Evolutionary conservation across 2,329 filamentous ascomycete species (phyloP).

Genomic region (Anisogramma anomala): DNA sequence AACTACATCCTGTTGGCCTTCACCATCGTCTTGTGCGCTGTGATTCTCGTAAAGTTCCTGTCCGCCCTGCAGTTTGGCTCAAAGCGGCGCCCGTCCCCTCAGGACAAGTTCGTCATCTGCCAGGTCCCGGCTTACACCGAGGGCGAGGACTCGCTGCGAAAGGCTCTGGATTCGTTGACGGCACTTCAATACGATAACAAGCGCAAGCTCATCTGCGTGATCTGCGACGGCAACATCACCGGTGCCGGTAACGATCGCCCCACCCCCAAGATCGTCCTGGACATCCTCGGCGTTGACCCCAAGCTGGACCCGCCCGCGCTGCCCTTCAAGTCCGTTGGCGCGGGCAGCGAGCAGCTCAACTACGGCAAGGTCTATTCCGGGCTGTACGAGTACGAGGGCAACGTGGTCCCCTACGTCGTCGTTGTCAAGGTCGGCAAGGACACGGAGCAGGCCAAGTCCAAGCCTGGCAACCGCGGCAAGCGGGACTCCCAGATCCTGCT

Average conservation of each 20-base stretch:
- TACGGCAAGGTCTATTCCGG: conserved; percentile 98
- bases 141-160: conserved; percentile 86
- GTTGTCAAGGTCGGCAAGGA: conserved; percentile 96
- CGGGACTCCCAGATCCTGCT: conserved; percentile 93
- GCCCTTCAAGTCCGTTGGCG: conserved; percentile 85
- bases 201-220: conserved; percentile 87
- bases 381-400: conserved; percentile 93
- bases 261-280: conserved; percentile 93
- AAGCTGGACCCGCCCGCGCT: conserved; percentile 92
- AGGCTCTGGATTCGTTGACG: conserved; percentile 87
- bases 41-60: conserved; percentile 82
- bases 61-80: conserved; percentile 87
- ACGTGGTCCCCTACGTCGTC: conserved; percentile 92
- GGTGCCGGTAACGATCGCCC: conserved; percentile 92
- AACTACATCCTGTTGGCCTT: conserved; percentile 84
- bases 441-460: conserved; percentile 79
- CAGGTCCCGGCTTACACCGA: conserved; percentile 97
- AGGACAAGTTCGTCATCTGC: conserved; percentile 98
- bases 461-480: conserved; percentile 96
- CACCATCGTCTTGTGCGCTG: conserved; percentile 67
- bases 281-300: conserved; percentile 92
- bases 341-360: conserved; percentile 85
- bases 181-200: conserved; percentile 97
- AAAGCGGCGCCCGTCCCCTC: conserved; percentile 75
- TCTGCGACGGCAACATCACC: conserved; percentile 95